Percentiles rank a stretch among this genome's conserved stretches.
Conservation (phyloP, 2,329 filamentous ascomycete genomes). For the Colletotrichum horii region DNA sequence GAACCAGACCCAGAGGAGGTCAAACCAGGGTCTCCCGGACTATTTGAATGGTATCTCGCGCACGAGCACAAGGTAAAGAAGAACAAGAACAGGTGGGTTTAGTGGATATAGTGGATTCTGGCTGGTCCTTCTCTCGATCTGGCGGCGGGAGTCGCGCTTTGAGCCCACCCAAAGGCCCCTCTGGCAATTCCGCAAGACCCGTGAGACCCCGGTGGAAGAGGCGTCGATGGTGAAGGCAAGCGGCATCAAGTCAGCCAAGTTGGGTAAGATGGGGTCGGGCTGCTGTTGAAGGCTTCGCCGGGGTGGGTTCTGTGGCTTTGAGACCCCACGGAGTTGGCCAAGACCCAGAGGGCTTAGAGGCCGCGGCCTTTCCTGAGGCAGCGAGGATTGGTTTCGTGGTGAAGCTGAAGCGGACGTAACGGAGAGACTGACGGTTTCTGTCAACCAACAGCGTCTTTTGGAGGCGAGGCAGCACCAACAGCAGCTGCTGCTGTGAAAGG, state of each 20-base stretch:
- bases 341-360: background rate
- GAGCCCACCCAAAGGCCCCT: slow-evolving; percentile 4
- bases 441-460: background rate
- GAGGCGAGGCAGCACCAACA: background rate
- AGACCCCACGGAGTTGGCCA: background rate
- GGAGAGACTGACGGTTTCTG: background rate
- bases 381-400: background rate
- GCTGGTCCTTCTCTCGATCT: slow-evolving; percentile 9
- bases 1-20: background rate
- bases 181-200: slow-evolving; percentile 12
- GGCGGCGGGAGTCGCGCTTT: slow-evolving; percentile 7
- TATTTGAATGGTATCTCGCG: slow-evolving; percentile 9
- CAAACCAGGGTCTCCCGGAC: slow-evolving; percentile 9
- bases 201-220: slow-evolving; percentile 5
- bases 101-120: slow-evolving; percentile 3
- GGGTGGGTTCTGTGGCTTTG: slow-evolving; percentile 6
- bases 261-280: background rate
- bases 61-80: slow-evolving; percentile 2
- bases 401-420: background rate
- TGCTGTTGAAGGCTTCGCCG: background rate
- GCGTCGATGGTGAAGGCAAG: slow-evolving; percentile 13
- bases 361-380: slow-evolving; percentile 9
- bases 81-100: slow-evolving; percentile 7
- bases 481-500: background rate
- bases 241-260: background rate